These are phyloP conservation scores for Plasmodium fragile DNA, from an alignment of 169 alveolate genomes.

Conservation along the genomic window DNA sequence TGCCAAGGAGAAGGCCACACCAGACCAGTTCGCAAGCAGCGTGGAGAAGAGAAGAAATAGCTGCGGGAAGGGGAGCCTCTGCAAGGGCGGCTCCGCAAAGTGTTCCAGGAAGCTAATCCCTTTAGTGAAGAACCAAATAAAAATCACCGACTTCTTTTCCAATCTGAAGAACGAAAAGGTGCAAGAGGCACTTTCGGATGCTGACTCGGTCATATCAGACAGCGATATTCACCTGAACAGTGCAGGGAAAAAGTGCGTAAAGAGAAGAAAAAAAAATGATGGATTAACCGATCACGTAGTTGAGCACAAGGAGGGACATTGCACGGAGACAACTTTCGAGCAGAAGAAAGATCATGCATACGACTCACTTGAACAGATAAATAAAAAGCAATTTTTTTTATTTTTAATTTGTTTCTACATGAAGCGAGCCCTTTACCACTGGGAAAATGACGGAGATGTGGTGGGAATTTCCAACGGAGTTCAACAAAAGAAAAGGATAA, in stretches of 20 bases:
- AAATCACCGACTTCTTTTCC: constrained; percentile 68
- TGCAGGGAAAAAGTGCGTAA: neutral
- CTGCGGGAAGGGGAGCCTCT: neutral
- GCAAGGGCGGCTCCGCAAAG: constrained; percentile 1
- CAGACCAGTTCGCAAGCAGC: neutral
- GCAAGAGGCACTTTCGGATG: neutral
- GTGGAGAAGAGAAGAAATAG: neutral
- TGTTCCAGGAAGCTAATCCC: constrained; percentile 42
- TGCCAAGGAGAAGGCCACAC: neutral
- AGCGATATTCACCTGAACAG: neutral
- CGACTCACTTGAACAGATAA: constrained; percentile 25
- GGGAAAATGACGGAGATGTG: constrained; percentile 61
- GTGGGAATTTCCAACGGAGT: constrained; percentile 66
- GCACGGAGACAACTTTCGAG: neutral
- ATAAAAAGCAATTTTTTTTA: constrained; percentile 71
- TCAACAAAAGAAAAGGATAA: constrained; percentile 67
- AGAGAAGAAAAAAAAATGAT: constrained; percentile 56
- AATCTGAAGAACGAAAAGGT: constrained; percentile 48
- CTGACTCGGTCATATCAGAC: neutral
- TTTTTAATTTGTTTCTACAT: constrained; percentile 57
- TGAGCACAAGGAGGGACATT: neutral
- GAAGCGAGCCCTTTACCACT: constrained; percentile 48
- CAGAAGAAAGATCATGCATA: neutral
- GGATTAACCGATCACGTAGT: constrained; percentile 18
- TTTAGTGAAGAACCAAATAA: constrained; percentile 66